Conservation (phyloP, 192 early-diverging fungal genomes). For the Umbelopsis sp. region DNA sequence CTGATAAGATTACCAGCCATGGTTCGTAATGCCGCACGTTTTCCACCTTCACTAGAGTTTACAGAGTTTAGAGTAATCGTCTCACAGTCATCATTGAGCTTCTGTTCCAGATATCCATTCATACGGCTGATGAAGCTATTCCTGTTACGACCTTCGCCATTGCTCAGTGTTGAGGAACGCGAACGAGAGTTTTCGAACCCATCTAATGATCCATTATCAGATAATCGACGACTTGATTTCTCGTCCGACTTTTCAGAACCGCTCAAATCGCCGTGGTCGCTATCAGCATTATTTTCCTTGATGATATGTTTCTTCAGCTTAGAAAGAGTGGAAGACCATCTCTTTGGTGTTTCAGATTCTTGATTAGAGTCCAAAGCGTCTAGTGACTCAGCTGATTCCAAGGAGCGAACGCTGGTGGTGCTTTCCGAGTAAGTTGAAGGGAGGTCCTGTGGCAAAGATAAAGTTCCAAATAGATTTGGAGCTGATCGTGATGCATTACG, state of each 20-base stretch:
- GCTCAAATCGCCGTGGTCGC: background rate
- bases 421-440: background rate
- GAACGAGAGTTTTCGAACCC: background rate
- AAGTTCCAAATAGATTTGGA: background rate
- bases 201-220: background rate
- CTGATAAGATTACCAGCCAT: background rate
- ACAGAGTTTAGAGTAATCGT: background rate
- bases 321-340: background rate
- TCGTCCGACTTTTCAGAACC: background rate
- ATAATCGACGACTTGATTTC: background rate
- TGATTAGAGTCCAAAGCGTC: background rate
- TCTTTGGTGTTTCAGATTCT: background rate
- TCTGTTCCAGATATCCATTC: slow-evolving; percentile 9
- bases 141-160: background rate
- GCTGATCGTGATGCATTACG: background rate
- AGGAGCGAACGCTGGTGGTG: background rate
- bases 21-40: background rate
- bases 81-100: background rate
- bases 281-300: background rate
- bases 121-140: slow-evolving; percentile 4
- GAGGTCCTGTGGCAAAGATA: background rate
- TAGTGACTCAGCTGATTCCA: background rate
- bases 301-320: background rate
- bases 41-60: background rate
- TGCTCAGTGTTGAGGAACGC: slow-evolving; percentile 5